Percentiles rank a stretch among this genome's conserved stretches.
phyloP scores from a whole-genome alignment of 352 stramenopile species.

The Phytophthora brassicae region DNA sequence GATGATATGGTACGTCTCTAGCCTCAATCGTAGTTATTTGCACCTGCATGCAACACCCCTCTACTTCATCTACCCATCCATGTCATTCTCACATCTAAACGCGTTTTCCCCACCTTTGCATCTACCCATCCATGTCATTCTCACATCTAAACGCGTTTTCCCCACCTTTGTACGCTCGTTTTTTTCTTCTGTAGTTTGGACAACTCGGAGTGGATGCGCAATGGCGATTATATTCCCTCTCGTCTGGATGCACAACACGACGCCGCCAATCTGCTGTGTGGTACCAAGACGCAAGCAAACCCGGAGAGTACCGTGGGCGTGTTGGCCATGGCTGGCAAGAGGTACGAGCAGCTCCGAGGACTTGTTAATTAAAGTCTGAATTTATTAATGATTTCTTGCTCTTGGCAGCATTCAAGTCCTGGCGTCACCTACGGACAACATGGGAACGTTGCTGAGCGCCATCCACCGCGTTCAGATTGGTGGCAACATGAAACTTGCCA shows the following conservation, averaged over 20 bases:
- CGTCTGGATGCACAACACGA: conserved; percentile 98
- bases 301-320: conserved; percentile 98
- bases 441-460: conserved; percentile 95
- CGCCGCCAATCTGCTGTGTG: conserved; percentile 97
- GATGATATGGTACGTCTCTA: conserved; percentile 76
- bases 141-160: background rate
- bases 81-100: background rate
- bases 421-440: conserved; percentile 97
- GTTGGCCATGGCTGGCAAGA: conserved; percentile 93
- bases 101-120: conserved; percentile 2
- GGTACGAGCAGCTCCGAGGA: conserved; percentile 34
- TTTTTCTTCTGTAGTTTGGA: conserved; percentile 72
- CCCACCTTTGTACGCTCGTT: background rate
- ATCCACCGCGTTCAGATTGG: conserved; percentile 92
- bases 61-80: background rate
- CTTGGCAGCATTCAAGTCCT: conserved; percentile 91
- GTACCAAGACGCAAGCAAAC: conserved; percentile 97
- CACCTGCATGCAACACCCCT: conserved; percentile 1
- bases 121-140: background rate
- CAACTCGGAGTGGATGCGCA: conserved; percentile 98
- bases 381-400: too few relatives aligned
- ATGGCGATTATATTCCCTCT: conserved; percentile 99
- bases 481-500: conserved; percentile 93
- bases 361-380: too few relatives aligned
- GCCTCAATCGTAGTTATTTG: background rate